Conservation (phyloP, 345 rosid species). For the Euphorbia peplus region DNA sequence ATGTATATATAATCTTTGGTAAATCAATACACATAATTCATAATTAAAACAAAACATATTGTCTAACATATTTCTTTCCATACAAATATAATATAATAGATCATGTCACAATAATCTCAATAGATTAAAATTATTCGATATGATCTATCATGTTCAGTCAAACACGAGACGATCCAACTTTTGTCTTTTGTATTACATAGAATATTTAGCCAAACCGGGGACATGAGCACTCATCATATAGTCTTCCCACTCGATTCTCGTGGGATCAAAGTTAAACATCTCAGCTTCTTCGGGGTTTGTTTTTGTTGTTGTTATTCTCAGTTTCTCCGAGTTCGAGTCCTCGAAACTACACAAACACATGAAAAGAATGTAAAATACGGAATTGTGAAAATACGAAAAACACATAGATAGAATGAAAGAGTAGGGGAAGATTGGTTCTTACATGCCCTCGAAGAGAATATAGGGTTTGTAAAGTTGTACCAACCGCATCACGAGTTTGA, state of each 20-base stretch:
- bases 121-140: no score
- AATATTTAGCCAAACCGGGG: slow-evolving; percentile 12
- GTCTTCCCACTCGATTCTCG: slow-evolving; percentile 9
- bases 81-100: no score
- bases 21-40: not conserved
- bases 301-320: not conserved
- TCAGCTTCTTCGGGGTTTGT: not conserved
- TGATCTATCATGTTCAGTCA: not conserved
- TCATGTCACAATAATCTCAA: not conserved
- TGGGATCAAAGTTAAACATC: slow-evolving; percentile 8
- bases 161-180: no score
- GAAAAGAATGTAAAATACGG: not conserved
- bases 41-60: no score
- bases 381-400: no score
- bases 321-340: slow-evolving; percentile 27
- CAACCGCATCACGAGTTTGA: slow-evolving; percentile 31
- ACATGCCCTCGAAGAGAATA: slow-evolving; percentile 30
- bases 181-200: not conserved
- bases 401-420: no score
- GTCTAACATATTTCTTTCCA: not conserved
- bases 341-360: slow-evolving; percentile 18
- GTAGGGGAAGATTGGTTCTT: not conserved
- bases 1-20: not conserved
- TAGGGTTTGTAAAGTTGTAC: slow-evolving; percentile 40
- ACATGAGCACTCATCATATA: slow-evolving; percentile 7